These are phyloP conservation scores for Ophryocystis elektroscirrha DNA, from an alignment of 169 alveolate genomes.

Conservation along the genomic window DNA sequence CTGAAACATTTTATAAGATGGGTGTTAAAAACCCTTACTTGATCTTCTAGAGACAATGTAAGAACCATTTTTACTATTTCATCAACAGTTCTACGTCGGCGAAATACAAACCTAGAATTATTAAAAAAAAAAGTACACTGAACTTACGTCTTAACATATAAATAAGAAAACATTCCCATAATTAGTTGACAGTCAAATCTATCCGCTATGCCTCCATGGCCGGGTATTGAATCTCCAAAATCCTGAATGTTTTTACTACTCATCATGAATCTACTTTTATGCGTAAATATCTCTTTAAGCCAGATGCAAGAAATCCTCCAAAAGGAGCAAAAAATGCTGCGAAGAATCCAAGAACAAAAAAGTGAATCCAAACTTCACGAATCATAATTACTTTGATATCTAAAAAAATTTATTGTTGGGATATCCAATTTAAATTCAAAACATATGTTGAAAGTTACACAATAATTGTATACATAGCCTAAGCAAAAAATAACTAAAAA, in stretches of 20 bases:
- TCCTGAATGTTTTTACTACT: too few species aligned
- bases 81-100: too few species aligned
- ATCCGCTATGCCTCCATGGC: slow-evolving; percentile 98
- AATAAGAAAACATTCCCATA: slow-evolving; percentile 22
- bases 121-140: too few species aligned
- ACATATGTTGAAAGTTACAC: too few species aligned
- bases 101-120: too few species aligned
- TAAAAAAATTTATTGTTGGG: slow-evolving; percentile 7
- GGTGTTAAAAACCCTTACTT: too few species aligned
- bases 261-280: slow-evolving; percentile 43
- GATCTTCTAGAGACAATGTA: too few species aligned
- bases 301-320: slow-evolving; percentile 99
- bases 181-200: slow-evolving; percentile 85
- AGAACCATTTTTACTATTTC: too few species aligned
- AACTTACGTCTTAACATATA: slow-evolving; percentile 10
- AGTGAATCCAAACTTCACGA: slow-evolving; percentile 63
- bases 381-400: slow-evolving; percentile 17
- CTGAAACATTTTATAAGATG: too few species aligned
- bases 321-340: slow-evolving; percentile 92
- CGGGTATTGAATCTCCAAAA: slow-evolving; percentile 92
- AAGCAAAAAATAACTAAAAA: too few species aligned
- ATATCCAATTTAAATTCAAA: too few species aligned
- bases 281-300: slow-evolving; percentile 88
- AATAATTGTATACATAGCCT: too few species aligned
- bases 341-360: slow-evolving; percentile 69